phyloP scores from a whole-genome alignment of 805 yeast genomes.

The Myxozyma udenii region DNA sequence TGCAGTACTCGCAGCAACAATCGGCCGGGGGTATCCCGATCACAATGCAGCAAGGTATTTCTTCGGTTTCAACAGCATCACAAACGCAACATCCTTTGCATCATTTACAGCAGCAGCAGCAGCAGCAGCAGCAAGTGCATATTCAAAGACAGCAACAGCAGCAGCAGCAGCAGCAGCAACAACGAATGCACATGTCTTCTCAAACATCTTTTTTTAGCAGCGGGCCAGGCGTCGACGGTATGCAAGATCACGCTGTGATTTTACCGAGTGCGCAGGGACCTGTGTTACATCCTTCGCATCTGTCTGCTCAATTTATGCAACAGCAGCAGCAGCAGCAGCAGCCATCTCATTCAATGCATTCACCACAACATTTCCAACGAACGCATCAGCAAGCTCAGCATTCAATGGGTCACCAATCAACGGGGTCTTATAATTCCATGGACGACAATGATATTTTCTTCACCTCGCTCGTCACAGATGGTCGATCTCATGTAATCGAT shows the following conservation, averaged over 20 bases:
- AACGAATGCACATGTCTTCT: conserved; percentile 2
- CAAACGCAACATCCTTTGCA: conserved; percentile 19
- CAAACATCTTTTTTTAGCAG: neutral
- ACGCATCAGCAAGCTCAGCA: neutral
- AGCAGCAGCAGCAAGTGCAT: conserved; percentile 18
- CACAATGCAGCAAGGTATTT: conserved; percentile 20
- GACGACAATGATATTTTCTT: conserved; percentile 19
- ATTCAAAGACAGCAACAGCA: conserved; percentile 19
- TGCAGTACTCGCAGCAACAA: neutral
- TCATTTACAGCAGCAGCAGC: conserved; percentile 19
- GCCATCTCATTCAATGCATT: neutral
- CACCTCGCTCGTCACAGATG: conserved; percentile 25
- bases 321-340: neutral
- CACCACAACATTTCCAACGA: neutral
- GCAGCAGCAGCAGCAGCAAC: conserved; percentile 11
- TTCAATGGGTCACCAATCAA: neutral
- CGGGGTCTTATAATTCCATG: neutral
- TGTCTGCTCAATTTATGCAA: conserved; percentile 7
- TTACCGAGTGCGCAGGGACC: conserved; percentile 19
- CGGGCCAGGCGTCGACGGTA: neutral
- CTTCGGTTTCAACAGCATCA: conserved; percentile 17
- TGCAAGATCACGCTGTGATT: conserved; percentile 6
- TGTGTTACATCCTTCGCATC: conserved; percentile 13
- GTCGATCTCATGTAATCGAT: conserved; percentile 25
- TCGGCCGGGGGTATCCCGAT: conserved; percentile 10